Evolutionary conservation across 2,329 filamentous ascomycete species (phyloP), one percentile per base, ranked within the genome.

Genomic region (Clathrospora elynae): DNA sequence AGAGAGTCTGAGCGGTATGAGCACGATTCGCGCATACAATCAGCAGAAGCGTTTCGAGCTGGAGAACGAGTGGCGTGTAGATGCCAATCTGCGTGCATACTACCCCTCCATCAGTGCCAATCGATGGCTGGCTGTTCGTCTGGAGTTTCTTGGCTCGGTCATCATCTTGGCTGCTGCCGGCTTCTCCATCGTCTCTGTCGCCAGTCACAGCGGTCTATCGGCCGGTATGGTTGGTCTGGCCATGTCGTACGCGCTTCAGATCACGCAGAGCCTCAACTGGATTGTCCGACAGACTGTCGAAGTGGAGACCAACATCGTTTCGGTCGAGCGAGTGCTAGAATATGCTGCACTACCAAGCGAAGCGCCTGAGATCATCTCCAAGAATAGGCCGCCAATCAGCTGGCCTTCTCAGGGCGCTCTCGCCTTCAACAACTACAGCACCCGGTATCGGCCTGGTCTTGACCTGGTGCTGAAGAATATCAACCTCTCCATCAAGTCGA

Each of bases 281-380:
- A 96, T 99, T 64, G 93, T 99, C 36, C 85, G 95, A 46, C 93
- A 99, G 73, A 96, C 91, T 0, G 93, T 99, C 22, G 95, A 99
- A 72, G 93, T 99, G n/a, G 95, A 99, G 78, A 97, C 92, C n/a
- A 99, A 99, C 72, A 99, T 99, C 64, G 92, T 99, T 31, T 96
- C 92, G 7, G 93, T 99, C 24, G 93, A 99, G 78, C 87, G 93
- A 64, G 91, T 99, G 33, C 84, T 99, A 35, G 95, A 99, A 72
- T 99, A 99, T 73, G 89, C 92, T 44, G 81, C 82, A 35, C 80
- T 99, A 51, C 91, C 92, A 17, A 93, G 87, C 70, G 93, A 99
- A 75, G 92, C 93, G 35, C 90, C 91, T 6, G 93, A 99, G 69
- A 89, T 97, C 55, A 87, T 97, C 59, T 87, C 88, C 64, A 87